Conservation (phyloP, 345 rosid genomes). For the Eucalyptus polybractea region DNA sequence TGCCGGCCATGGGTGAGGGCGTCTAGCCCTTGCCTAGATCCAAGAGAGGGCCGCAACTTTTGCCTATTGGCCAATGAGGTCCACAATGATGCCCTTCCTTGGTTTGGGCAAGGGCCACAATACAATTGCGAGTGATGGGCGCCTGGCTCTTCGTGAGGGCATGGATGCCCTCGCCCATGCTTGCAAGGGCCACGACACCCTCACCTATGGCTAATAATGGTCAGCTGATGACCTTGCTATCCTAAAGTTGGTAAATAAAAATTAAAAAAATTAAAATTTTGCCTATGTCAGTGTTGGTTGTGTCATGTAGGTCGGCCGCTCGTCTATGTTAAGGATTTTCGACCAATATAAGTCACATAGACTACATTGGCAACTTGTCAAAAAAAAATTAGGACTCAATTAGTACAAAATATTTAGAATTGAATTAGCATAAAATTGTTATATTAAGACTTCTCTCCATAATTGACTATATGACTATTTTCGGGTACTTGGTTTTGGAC, state of each 20-base stretch:
- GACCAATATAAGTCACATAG: not conserved
- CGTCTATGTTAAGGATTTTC: too few species aligned
- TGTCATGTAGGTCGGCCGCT: fast-evolving
- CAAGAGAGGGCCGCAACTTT: not conserved
- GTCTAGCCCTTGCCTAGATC: not conserved
- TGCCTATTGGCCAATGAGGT: too few species aligned
- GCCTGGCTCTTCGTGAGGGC: fast-evolving
- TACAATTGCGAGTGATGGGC: too few species aligned
- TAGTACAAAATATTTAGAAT: not conserved
- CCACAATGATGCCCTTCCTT: too few species aligned
- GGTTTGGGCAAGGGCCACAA: too few species aligned
- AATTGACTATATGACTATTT: not conserved
- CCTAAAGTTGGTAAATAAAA: too few species aligned
- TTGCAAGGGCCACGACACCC: not conserved
- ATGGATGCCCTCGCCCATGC: too few species aligned
- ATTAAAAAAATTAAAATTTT: too few species aligned
- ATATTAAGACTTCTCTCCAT: not conserved
- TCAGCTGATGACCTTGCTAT: too few species aligned
- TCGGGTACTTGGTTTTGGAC: not conserved
- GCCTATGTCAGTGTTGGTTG: too few species aligned
- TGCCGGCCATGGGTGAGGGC: too few species aligned
- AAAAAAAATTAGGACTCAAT: not conserved
- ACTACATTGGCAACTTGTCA: not conserved
- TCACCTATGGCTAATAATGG: not conserved
- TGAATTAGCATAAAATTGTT: not conserved